These are phyloP conservation scores for Eragrostis curvula DNA, from an alignment of 176 grass and related monocot species.

Conservation along the genomic window DNA sequence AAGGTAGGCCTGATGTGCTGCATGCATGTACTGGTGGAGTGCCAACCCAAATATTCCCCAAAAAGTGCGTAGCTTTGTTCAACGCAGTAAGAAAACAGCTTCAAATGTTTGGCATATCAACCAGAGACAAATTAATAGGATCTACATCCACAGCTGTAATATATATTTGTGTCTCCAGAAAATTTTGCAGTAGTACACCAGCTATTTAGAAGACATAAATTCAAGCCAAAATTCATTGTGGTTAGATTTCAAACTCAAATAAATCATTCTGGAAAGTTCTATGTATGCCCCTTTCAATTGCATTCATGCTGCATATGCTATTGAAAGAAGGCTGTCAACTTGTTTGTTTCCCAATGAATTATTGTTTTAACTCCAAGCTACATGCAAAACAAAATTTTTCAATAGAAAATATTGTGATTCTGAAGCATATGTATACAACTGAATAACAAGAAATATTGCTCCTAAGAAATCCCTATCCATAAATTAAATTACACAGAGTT, in stretches of 20 bases:
- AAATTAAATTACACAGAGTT: neutral
- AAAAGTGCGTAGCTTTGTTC: neutral
- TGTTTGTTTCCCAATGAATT: constrained; percentile 7
- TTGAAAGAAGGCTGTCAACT: neutral
- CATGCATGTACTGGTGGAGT: neutral
- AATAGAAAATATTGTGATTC: neutral
- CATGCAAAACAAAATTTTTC: neutral
- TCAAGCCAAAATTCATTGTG: neutral
- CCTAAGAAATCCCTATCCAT: neutral
- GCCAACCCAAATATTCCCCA: neutral
- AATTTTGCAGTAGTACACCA: neutral
- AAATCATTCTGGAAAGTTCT: neutral
- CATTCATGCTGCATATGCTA: neutral
- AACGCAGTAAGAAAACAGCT: neutral
- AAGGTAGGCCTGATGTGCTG: neutral
- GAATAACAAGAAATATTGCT: neutral
- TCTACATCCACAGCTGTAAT: constrained; percentile 9
- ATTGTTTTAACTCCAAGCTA: neutral
- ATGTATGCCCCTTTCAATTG: neutral
- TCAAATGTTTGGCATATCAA: neutral
- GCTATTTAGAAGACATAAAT: constrained; percentile 1
- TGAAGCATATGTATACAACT: neutral
- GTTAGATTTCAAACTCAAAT: neutral
- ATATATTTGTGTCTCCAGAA: neutral
- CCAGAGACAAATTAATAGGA: neutral